Percentiles rank a stretch among this genome's conserved stretches.
These are phyloP conservation scores for Pelargonium myrrhifolium DNA, from an alignment of 441 rosid species.

Conservation along the genomic window DNA sequence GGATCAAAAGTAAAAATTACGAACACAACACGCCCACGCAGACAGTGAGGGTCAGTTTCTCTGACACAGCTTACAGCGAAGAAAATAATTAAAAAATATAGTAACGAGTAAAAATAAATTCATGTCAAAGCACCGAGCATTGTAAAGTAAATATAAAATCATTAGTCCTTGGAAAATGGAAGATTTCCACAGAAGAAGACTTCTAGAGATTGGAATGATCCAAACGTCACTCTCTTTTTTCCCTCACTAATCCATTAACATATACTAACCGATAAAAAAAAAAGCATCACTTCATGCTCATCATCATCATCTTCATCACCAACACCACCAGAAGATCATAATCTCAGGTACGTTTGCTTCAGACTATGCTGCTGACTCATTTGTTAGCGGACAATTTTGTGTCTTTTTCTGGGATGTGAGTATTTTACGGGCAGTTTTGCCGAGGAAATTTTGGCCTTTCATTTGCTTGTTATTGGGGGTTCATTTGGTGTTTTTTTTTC, in stretches of 20 bases:
- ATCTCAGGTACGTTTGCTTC: slow-evolving; percentile 1
- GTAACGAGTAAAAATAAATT: background rate
- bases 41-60: too few species aligned
- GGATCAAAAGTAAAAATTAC: too few species aligned
- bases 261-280: background rate
- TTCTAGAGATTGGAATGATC: slow-evolving; percentile 5
- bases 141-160: background rate
- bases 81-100: too few species aligned
- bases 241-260: background rate
- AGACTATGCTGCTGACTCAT: background rate
- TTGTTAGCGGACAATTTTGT: background rate
- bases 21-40: too few species aligned
- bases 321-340: background rate
- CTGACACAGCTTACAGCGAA: too few species aligned
- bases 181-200: slow-evolving; percentile 4
- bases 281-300: background rate
- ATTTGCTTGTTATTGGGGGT: background rate
- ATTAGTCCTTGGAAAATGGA: slow-evolving; percentile 3
- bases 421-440: background rate
- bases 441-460: background rate
- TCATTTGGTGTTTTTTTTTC: background rate
- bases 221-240: background rate
- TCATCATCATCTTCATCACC: background rate
- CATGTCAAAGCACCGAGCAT: slow-evolving; percentile 2
- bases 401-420: background rate